Base-by-base conservation (phyloP, 2,329 filamentous ascomycete species). In the Monosporascus cannonballus region DNA sequence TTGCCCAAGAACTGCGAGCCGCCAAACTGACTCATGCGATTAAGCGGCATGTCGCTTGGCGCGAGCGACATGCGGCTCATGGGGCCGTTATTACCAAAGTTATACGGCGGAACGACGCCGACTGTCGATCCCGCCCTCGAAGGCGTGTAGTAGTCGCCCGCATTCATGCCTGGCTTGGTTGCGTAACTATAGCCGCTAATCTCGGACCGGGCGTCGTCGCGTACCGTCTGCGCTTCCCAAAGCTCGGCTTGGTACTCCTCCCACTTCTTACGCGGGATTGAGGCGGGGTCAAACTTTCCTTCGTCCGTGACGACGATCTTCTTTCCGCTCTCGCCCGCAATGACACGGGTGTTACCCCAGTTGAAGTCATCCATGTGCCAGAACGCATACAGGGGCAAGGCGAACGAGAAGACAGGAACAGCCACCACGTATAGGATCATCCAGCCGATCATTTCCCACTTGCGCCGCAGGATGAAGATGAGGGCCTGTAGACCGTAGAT, bases 361-460 rank as follows among this genome's bases (percentile, higher is more conserved):
- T 88, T 89, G 82, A 99, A 99, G 74, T 99, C 94, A 71, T 99
- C 94, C 94, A 97, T 97, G 75, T 96, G 83, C 94, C 94, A 99
- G 81, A 99, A 99, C 48, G 93, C 81, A 71, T 97, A 97, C 27
- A 99, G 75, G 1, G 94, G 94, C 45, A 99, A 80, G 54, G 82
- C 91, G 58, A 96, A 90, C 44, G 89, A 86, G 79, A 96, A 99
- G 58, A 99, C 83, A 1, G 93, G 93, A 56, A 96, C 88, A 51
- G 94, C 93, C 30, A 94, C 58, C 54, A 99, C 82, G 71, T 99
- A 99, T 57, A 99, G 84, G 61, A 99, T 78, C 91, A 99, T 96
- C 94, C 94, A 99, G 37, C 93, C 94, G 61, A 99, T 87, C 93
- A 97, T 97, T 70, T 99, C 93, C 94, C 94, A 99, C 76, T 96